phyloP scores from a whole-genome alignment of 345 rosid genomes.

The Draba incana region DNA sequence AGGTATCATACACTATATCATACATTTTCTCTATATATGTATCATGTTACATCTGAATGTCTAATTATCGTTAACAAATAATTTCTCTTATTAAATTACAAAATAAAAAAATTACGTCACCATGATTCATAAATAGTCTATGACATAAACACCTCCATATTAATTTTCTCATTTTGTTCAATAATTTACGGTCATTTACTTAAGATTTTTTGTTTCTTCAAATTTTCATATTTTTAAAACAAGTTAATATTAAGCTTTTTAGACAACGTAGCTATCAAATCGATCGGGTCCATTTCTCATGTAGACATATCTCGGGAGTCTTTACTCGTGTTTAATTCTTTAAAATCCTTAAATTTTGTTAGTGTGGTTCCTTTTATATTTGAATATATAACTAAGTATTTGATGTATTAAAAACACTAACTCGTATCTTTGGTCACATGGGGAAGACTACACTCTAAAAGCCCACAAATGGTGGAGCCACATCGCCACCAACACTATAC shows the following conservation, averaged over 20 bases:
- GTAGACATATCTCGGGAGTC: conserved; percentile 41
- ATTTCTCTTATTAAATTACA: background rate
- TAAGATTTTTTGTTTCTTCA: too few species aligned
- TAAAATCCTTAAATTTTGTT: conserved; percentile 37
- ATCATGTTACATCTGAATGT: background rate
- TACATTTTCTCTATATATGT: background rate
- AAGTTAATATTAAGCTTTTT: conserved; percentile 8
- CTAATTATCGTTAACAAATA: too few species aligned
- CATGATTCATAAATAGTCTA: background rate
- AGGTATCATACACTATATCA: background rate
- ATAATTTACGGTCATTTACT: background rate
- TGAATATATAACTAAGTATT: conserved; percentile 9
- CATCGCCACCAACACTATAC: conserved; percentile 38
- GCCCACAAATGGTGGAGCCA: conserved; percentile 40
- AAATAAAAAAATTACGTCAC: background rate
- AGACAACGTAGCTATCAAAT: conserved; percentile 24
- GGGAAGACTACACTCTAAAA: conserved; percentile 36
- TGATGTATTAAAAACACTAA: conserved; percentile 21
- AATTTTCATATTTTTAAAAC: too few species aligned
- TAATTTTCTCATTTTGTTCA: background rate
- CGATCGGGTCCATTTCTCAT: conserved; percentile 34
- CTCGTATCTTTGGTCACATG: conserved; percentile 40
- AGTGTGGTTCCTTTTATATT: conserved; percentile 21
- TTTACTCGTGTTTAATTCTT: conserved; percentile 21
- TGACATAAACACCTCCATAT: conserved; percentile 5